Conservation (phyloP, 2,329 filamentous ascomycete species). For the Plectosphaerella cucumerina region DNA sequence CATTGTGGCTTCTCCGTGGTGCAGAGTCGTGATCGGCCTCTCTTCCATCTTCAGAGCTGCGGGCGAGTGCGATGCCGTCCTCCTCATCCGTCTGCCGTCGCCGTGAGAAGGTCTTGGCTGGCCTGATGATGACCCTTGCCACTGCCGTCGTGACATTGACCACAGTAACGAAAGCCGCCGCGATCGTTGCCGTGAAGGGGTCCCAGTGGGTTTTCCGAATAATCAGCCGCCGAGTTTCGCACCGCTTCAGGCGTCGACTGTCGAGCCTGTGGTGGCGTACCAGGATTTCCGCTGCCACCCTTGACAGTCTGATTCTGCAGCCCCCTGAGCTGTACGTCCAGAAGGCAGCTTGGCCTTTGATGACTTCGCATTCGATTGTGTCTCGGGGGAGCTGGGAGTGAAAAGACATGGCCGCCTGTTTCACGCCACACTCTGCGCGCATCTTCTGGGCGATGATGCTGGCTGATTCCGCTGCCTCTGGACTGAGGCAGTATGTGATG, state of each 20-base stretch:
- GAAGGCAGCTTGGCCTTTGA: conserved; percentile 57
- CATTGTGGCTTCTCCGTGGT: not conserved
- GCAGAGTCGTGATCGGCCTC: not conserved
- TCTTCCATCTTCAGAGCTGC: too few relatives aligned
- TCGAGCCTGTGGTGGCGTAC: conserved; percentile 44
- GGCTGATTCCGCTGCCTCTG: conserved; percentile 54
- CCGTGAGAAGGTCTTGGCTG: conserved; percentile 7
- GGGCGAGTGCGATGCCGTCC: not conserved
- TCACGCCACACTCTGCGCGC: conserved; percentile 57
- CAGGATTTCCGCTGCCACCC: conserved; percentile 48
- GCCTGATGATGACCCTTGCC: conserved; percentile 11
- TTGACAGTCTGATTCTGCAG: conserved; percentile 37
- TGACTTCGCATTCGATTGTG: conserved; percentile 62
- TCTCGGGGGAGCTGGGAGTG: conserved; percentile 45
- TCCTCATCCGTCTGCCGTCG: not conserved
- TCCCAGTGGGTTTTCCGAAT: conserved; percentile 30
- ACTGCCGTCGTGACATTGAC: conserved; percentile 7
- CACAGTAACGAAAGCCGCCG: conserved; percentile 7
- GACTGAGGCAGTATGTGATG: conserved; percentile 40
- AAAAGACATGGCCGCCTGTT: conserved; percentile 64
- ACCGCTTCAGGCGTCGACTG: conserved; percentile 2
- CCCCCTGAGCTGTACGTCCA: conserved; percentile 39
- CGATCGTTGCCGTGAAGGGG: conserved; percentile 19
- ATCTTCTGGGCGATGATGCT: conserved; percentile 57
- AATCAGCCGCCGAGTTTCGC: conserved; percentile 30